phyloP scores from a whole-genome alignment of 306 rosid species.

The Inga leiocalycina region DNA sequence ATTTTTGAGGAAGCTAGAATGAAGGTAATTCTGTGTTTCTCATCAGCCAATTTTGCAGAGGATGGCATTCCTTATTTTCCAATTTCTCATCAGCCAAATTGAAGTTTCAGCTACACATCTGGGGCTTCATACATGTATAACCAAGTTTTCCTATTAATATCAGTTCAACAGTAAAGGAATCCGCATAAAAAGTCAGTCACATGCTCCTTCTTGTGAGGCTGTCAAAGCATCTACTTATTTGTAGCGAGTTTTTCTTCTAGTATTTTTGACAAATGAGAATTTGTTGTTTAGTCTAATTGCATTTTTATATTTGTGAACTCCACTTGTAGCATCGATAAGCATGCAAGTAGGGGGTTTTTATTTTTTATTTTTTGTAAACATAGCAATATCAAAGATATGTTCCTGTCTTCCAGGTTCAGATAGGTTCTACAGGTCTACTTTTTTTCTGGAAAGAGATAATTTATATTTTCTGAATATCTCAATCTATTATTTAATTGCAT shows the following conservation, averaged over 20 bases:
- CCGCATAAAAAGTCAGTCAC: background rate
- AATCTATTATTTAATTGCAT: slow-evolving; percentile 36
- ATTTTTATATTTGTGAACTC: background rate
- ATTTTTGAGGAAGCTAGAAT: slow-evolving; percentile 88
- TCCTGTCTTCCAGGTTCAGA: background rate
- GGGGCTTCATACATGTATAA: background rate
- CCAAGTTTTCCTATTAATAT: background rate
- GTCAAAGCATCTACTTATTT: background rate
- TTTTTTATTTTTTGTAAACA: background rate
- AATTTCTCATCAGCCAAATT: slow-evolving; percentile 14
- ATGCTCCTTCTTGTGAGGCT: slow-evolving; percentile 25
- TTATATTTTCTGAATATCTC: slow-evolving; percentile 13
- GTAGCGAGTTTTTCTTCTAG: background rate
- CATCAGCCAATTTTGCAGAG: slow-evolving; percentile 12
- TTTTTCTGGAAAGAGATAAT: background rate
- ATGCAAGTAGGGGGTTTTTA: slow-evolving; percentile 60
- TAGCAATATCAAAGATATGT: background rate
- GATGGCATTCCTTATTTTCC: slow-evolving; percentile 24
- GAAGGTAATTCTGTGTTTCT: slow-evolving; percentile 60
- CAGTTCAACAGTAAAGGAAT: slow-evolving; percentile 21
- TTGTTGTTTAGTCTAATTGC: slow-evolving; percentile 8
- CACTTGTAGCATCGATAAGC: slow-evolving; percentile 28
- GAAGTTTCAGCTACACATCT: slow-evolving; percentile 23
- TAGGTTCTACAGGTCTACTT: background rate
- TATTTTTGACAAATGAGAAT: slow-evolving; percentile 10